phyloP scores from a whole-genome alignment of 1,139 yeast genomes.

The Taphrina communis region DNA sequence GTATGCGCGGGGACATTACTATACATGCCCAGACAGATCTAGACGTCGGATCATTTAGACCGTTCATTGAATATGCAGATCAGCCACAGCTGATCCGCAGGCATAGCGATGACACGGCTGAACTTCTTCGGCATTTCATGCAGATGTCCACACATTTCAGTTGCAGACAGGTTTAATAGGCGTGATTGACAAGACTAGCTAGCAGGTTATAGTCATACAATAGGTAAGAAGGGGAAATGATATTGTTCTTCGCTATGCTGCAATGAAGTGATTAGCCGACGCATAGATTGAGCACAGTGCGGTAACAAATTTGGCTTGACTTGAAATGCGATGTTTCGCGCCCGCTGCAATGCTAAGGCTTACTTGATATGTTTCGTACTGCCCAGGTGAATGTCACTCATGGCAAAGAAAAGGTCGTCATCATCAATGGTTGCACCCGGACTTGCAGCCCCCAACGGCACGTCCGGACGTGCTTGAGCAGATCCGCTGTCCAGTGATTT shows the following conservation, averaged over 20 bases:
- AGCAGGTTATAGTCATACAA: too few species aligned
- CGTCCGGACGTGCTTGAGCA: background rate
- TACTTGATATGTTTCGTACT: background rate
- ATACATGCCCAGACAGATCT: too few species aligned
- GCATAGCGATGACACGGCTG: too few species aligned
- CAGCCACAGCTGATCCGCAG: too few species aligned
- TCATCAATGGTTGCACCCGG: conserved; percentile 21
- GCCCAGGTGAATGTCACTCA: conserved; percentile 39
- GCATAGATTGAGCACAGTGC: background rate
- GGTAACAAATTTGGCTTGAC: too few species aligned
- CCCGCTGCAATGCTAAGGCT: background rate
- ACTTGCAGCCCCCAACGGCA: background rate
- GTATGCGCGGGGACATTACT: too few species aligned
- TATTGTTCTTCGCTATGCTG: conserved; percentile 4
- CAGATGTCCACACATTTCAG: too few species aligned
- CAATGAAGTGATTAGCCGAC: background rate
- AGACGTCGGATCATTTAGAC: too few species aligned
- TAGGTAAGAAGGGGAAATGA: background rate
- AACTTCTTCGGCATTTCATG: too few species aligned
- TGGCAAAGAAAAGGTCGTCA: conserved; percentile 42
- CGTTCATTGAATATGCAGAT: too few species aligned
- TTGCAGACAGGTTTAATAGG: too few species aligned
- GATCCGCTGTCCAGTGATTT: background rate
- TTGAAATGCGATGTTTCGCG: background rate
- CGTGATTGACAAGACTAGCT: too few species aligned